Evolutionary conservation across 495 filamentous ascomycete species (phyloP), one percentile per base, ranked within the genome.

Genomic region (Amniculicola lignicola): DNA sequence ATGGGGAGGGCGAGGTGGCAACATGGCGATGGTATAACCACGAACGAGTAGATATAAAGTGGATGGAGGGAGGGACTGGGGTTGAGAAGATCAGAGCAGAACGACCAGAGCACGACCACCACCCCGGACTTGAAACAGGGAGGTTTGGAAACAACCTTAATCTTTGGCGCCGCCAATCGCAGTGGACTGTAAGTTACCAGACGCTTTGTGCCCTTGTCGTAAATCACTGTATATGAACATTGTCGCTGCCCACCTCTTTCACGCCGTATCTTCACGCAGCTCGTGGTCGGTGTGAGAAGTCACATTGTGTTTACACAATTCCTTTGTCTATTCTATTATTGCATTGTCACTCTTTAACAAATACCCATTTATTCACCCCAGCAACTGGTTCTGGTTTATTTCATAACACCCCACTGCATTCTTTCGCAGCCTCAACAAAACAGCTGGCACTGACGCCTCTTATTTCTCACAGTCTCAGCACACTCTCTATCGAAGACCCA

Each of bases 101-200:
- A 25, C 29, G 27, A 64, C 27, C 28, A 46, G 38, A 41, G 28
- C 41, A 46, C 16, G 9, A 14, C 41, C 53, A 24, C 46, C 27
- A 61, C 41, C 49, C 33, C 18, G 53, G 54, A 61, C 57, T 23
- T 65, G 62, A 65, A 65, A 65, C 62, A 57, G 19, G 61, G 42
- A 56, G 38, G 36, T 50, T 54, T 51, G 24, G 39, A 61, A 61
- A 65, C 61, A 60, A 38, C 24, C 46, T 28, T 29, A 11, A 11
- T 18, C 2, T 45, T 25, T 50, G 51, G 39, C 38, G 45, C 11
- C 4, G 31, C 44, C n/a, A n/a, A n/a, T n/a, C n/a, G n/a, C n/a
- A n/a, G n/a, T n/a, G n/a, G n/a, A n/a, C n/a, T n/a, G n/a, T n/a
- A n/a, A n/a, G n/a, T n/a, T n/a, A n/a, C n/a, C n/a, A n/a, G n/a